Conservation (phyloP, 2,329 filamentous ascomycete species). For the Xylariaceae sp. region DNA sequence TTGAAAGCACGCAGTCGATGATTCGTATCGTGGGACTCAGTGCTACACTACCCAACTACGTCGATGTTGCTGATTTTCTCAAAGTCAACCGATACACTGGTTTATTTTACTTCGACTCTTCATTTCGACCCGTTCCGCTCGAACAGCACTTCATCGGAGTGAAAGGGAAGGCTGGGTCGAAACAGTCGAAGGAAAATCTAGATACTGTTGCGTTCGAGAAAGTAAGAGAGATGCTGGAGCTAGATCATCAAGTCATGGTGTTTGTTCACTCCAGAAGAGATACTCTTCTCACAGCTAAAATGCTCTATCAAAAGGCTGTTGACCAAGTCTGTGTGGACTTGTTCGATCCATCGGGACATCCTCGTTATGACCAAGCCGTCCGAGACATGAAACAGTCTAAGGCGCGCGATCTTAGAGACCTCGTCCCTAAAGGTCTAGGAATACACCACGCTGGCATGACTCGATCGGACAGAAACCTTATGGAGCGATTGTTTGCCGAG, state of each 20-base stretch:
- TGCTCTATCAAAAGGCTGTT: constrained; percentile 79
- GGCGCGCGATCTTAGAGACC: constrained; percentile 81
- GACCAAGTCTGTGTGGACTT: constrained; percentile 78
- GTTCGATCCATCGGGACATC: constrained; percentile 77
- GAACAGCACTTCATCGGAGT: constrained; percentile 98
- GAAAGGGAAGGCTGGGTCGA: constrained; percentile 82
- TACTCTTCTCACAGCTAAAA: constrained; percentile 82
- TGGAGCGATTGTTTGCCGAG: constrained; percentile 86
- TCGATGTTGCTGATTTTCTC: constrained; percentile 95
- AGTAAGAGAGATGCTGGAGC: constrained; percentile 85
- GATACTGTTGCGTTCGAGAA: constrained; percentile 90
- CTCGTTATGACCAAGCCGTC: constrained; percentile 74
- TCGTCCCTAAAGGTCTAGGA: constrained; percentile 86
- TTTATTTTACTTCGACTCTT: constrained; percentile 94
- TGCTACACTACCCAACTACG: constrained; percentile 91
- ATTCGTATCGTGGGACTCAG: constrained; percentile 96
- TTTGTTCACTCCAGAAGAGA: constrained; percentile 98
- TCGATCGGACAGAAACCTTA: constrained; percentile 88
- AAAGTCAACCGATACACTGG: constrained; percentile 92
- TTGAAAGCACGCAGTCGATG: constrained; percentile 95
- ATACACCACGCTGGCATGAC: constrained; percentile 98
- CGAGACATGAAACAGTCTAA: constrained; percentile 83
- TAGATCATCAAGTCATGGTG: constrained; percentile 97
- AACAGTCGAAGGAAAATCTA: constrained; percentile 81
- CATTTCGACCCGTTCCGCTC: constrained; percentile 91